These are phyloP conservation scores for Capsella bursapastoris DNA, from an alignment of 345 rosid species.

Conservation along the genomic window DNA sequence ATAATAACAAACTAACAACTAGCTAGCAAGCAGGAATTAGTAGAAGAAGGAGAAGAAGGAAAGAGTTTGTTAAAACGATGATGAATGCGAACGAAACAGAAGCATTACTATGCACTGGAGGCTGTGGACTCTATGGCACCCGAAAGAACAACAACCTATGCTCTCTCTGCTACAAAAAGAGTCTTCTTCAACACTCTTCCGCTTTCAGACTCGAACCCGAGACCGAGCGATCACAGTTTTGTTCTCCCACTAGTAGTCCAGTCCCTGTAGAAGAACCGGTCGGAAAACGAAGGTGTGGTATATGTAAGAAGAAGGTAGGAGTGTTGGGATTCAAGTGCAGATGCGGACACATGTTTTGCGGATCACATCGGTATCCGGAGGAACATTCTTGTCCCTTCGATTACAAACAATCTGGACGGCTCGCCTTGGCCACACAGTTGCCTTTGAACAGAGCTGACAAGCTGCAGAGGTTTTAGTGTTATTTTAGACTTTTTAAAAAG, in stretches of 20 bases:
- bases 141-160: conserved; percentile 34
- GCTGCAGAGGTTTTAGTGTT: conserved; percentile 41
- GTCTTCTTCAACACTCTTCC: background rate
- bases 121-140: conserved; percentile 33
- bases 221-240: background rate
- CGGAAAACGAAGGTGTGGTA: conserved; percentile 51
- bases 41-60: background rate
- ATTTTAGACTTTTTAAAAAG: background rate
- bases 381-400: conserved; percentile 72
- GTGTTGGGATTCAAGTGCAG: conserved; percentile 67
- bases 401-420: conserved; percentile 57
- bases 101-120: conserved; percentile 26
- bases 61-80: background rate
- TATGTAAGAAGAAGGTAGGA: conserved; percentile 65
- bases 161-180: conserved; percentile 27
- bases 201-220: background rate
- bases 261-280: background rate
- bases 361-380: conserved; percentile 72
- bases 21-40: background rate
- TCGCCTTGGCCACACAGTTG: conserved; percentile 69
- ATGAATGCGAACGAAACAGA: background rate
- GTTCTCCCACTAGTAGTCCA: background rate
- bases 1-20: background rate
- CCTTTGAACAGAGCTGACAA: conserved; percentile 67
- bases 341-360: conserved; percentile 71